phyloP scores from a whole-genome alignment of 2,329 filamentous ascomycete species.

The Lachnellula hyalina region DNA sequence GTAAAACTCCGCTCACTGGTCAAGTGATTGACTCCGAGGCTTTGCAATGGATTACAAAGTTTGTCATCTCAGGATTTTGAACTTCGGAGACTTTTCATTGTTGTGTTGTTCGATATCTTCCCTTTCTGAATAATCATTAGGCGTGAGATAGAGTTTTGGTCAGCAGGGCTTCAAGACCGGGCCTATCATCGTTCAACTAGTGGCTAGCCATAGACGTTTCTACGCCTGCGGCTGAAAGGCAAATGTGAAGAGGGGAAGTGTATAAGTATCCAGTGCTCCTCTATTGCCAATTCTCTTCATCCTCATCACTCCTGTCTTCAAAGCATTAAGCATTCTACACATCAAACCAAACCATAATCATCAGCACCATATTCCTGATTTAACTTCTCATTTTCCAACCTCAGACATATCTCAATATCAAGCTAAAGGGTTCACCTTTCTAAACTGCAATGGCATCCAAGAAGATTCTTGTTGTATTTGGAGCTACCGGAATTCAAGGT shows the following conservation, averaged over 20 bases:
- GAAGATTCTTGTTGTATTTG: constrained; percentile 41
- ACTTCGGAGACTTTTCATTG: not conserved
- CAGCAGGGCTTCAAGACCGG: not conserved
- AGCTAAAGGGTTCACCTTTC: not conserved
- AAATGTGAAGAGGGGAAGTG: not conserved
- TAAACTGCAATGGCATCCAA: constrained; percentile 24
- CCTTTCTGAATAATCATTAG: too few relatives aligned
- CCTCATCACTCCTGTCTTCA: not conserved
- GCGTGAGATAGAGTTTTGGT: too few relatives aligned
- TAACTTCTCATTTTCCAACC: not conserved
- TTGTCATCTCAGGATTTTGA: not conserved
- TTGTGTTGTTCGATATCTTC: not conserved
- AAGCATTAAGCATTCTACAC: not conserved
- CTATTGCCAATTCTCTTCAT: not conserved
- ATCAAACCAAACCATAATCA: not conserved
- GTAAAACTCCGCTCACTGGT: too few relatives aligned
- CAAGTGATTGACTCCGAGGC: too few relatives aligned
- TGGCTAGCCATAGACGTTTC: not conserved
- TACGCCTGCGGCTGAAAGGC: not conserved
- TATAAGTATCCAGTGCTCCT: not conserved
- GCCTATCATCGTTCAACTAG: not conserved
- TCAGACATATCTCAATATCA: not conserved
- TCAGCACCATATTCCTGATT: not conserved
- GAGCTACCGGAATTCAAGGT: constrained; percentile 47
- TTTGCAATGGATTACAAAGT: too few relatives aligned